Conservation (phyloP, 306 rosid genomes). For the Cajanus cajan region DNA sequence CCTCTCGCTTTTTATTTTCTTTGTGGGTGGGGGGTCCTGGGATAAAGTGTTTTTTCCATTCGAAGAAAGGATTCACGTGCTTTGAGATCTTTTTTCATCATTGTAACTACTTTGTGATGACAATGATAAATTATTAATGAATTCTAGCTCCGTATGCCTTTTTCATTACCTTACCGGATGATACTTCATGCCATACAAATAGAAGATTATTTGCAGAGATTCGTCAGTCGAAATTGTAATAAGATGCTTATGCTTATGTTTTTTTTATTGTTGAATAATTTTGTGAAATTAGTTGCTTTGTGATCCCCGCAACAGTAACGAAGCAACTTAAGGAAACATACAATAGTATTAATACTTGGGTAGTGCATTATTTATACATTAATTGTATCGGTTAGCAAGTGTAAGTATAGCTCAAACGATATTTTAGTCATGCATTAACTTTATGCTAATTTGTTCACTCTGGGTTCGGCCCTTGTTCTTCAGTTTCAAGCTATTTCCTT, state of each 20-base stretch:
- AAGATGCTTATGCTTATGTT: background rate
- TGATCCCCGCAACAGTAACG: background rate
- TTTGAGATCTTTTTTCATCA: background rate
- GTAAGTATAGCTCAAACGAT: no score
- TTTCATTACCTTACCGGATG: background rate
- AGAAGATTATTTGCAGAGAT: background rate
- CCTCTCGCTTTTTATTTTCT: background rate
- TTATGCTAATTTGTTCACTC: background rate
- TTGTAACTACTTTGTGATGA: background rate
- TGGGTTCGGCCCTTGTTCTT: background rate
- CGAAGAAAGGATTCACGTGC: background rate
- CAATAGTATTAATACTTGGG: background rate
- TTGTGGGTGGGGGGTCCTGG: background rate
- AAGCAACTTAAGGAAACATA: background rate
- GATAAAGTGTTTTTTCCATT: background rate
- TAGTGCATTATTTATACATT: no score
- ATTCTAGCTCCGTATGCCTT: background rate
- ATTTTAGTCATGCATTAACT: background rate
- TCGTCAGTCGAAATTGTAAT: background rate
- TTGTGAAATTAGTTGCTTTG: background rate
- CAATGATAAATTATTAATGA: background rate
- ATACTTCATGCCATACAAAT: background rate
- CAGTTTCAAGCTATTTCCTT: background rate
- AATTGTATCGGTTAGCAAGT: background rate
- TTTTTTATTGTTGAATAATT: background rate